Conservation (phyloP, 225 moss, liverwort and hornwort species). For the Bryoerythrophyllum caledonicum region DNA sequence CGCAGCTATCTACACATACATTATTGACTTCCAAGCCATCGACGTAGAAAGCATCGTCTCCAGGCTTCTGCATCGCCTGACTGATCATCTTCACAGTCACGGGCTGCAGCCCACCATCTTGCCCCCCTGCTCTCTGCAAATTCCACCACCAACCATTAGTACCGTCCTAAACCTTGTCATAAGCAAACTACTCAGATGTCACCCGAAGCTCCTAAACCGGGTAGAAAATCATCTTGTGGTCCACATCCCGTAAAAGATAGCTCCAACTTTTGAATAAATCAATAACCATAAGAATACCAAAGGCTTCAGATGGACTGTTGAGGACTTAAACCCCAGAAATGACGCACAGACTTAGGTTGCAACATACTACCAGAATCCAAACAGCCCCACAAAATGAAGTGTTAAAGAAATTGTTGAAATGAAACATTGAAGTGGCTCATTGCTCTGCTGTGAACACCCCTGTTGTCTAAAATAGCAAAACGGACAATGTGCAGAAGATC, state of each 20-base stretch:
- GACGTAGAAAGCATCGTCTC: conserved; percentile 89
- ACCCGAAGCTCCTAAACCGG: neutral
- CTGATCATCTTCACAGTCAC: conserved; percentile 95
- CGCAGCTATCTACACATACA: conserved; percentile 36
- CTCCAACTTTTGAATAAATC: neutral
- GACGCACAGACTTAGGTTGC: too few relatives aligned
- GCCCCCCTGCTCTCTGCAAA: conserved; percentile 55
- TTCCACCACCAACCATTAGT: neutral
- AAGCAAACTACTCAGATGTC: too few relatives aligned
- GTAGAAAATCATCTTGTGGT: too few relatives aligned
- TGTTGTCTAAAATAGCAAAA: neutral
- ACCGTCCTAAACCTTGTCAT: neutral
- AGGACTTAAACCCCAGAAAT: neutral
- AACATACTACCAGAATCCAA: neutral
- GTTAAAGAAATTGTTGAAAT: too few relatives aligned
- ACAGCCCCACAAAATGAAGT: neutral
- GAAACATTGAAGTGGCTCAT: too few relatives aligned
- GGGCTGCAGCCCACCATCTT: conserved; percentile 76
- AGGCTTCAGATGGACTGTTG: too few relatives aligned
- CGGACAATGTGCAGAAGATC: neutral
- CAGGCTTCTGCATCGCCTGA: conserved; percentile 72
- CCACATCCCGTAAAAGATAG: neutral
- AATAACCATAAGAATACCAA: neutral
- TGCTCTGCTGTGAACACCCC: too few relatives aligned
- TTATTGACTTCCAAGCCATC: conserved; percentile 97